phyloP scores from a whole-genome alignment of 2,329 filamentous ascomycete species.

The Apiospora pterosperma region DNA sequence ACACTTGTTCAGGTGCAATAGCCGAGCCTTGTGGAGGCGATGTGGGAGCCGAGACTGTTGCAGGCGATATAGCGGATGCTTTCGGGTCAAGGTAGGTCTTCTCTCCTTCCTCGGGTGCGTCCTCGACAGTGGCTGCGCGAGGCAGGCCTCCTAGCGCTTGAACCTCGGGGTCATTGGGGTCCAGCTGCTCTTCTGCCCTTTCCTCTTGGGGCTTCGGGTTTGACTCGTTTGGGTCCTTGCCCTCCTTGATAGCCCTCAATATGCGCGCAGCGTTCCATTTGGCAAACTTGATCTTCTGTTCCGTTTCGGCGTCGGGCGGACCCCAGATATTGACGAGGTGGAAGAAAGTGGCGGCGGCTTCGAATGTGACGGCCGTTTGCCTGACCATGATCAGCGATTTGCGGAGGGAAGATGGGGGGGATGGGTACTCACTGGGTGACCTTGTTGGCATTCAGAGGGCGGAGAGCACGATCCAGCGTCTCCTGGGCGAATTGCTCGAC shows the following conservation, averaged over 20 bases:
- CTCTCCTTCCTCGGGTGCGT: conserved; percentile 44
- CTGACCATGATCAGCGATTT: conserved; percentile 37
- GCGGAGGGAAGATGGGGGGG: background rate
- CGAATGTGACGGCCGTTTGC: conserved; percentile 91
- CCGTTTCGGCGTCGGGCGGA: conserved; percentile 67
- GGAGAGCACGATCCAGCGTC: conserved; percentile 80
- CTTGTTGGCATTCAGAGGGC: conserved; percentile 76
- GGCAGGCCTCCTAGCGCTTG: conserved; percentile 37
- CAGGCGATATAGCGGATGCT: conserved; percentile 25
- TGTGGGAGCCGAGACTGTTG: conserved; percentile 34
- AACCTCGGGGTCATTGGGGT: conserved; percentile 63
- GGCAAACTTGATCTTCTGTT: conserved; percentile 89
- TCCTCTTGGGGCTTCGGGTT: conserved; percentile 68
- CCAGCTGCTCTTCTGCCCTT: conserved; percentile 43
- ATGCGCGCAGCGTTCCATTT: conserved; percentile 96
- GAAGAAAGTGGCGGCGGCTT: conserved; percentile 88
- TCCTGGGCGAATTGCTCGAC: conserved; percentile 92
- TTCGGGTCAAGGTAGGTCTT: conserved; percentile 15
- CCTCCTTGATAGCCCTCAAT: conserved; percentile 83
- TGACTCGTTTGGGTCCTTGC: conserved; percentile 85
- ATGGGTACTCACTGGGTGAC: conserved; percentile 63
- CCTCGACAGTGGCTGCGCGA: conserved; percentile 47
- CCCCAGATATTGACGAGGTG: conserved; percentile 86
- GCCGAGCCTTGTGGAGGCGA: conserved; percentile 25
- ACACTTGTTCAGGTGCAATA: conserved; percentile 26